Evolutionary conservation across 805 yeast genomes (phyloP).

Genomic region (Nakazawaea ernobii): DNA sequence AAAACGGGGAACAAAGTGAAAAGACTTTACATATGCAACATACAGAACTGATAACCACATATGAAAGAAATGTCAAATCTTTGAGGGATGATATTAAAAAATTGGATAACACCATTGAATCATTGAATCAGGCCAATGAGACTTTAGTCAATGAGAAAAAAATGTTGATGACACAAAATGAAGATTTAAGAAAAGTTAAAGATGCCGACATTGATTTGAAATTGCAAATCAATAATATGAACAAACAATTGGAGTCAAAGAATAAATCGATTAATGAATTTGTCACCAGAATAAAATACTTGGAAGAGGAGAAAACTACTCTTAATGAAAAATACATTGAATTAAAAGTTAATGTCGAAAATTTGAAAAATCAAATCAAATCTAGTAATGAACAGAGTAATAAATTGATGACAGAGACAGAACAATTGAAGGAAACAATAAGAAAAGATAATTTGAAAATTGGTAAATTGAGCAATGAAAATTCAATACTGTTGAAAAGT

Average conservation of each 20-base stretch:
- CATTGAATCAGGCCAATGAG: conserved; percentile 31
- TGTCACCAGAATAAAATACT: conserved; percentile 28
- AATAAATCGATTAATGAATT: conserved; percentile 34
- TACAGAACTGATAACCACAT: conserved; percentile 28
- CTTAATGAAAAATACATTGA: conserved; percentile 32
- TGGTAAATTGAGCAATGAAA: conserved; percentile 36
- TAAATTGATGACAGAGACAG: conserved; percentile 36
- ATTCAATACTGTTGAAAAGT: conserved; percentile 32
- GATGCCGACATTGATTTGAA: conserved; percentile 39
- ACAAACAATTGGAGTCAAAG: conserved; percentile 38
- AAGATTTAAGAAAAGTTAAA: conserved; percentile 34
- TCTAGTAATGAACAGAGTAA: conserved; percentile 32
- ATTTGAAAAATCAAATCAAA: conserved; percentile 30
- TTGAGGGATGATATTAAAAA: conserved; percentile 13
- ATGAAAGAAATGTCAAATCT: conserved; percentile 18
- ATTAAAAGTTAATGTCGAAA: conserved; percentile 35
- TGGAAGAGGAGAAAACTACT: conserved; percentile 33
- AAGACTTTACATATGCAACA: conserved; percentile 28
- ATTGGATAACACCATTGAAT: conserved; percentile 22
- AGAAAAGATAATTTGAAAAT: conserved; percentile 31
- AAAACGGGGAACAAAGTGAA: conserved; percentile 10
- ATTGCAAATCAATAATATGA: conserved; percentile 41
- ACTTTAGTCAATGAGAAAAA: conserved; percentile 29
- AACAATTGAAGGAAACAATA: conserved; percentile 25
- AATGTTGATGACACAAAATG: conserved; percentile 17